Percentiles rank a stretch among this genome's conserved stretches.
Evolutionary conservation across 345 rosid species (phyloP).

Genomic region (Orychophragmus violaceus): DNA sequence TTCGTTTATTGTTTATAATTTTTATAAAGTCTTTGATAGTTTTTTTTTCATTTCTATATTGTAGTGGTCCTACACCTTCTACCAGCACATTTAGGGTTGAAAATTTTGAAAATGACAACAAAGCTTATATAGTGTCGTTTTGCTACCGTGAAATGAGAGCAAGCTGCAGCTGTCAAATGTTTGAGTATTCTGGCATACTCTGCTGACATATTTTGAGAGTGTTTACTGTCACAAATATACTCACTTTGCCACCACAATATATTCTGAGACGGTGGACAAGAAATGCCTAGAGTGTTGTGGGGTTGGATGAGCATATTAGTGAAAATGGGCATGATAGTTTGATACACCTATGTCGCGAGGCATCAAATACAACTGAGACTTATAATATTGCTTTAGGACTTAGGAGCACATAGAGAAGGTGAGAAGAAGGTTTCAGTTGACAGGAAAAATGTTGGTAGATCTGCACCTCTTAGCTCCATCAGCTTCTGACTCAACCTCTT

Average conservation of each 20-base stretch:
- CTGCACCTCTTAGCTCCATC: slow-evolving; percentile 53
- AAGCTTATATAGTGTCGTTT: slow-evolving; percentile 65
- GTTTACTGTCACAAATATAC: slow-evolving; percentile 92
- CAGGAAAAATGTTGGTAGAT: slow-evolving; percentile 66
- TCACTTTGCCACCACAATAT: slow-evolving; percentile 85
- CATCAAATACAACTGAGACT: slow-evolving; percentile 70
- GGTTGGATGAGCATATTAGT: slow-evolving; percentile 44
- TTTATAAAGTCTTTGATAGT: too few species aligned
- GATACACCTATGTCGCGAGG: slow-evolving; percentile 61
- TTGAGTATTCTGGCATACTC: slow-evolving; percentile 83
- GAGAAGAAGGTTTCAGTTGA: slow-evolving; percentile 55
- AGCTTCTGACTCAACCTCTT: slow-evolving; percentile 62
- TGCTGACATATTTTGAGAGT: slow-evolving; percentile 97
- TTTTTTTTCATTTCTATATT: too few species aligned
- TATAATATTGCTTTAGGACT: slow-evolving; percentile 61
- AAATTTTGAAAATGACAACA: slow-evolving; percentile 84
- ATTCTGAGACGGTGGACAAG: slow-evolving; percentile 88
- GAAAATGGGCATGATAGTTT: too few species aligned
- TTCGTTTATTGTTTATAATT: too few species aligned
- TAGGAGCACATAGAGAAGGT: slow-evolving; percentile 64
- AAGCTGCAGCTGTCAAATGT: slow-evolving; percentile 95
- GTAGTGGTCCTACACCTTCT: too few species aligned
- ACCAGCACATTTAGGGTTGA: slow-evolving; percentile 81
- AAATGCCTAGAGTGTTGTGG: slow-evolving; percentile 58
- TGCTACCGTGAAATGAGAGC: slow-evolving; percentile 77